phyloP scores from a whole-genome alignment of 1,284 basidiomycete genomes.

The Malassezia obtusa region DNA sequence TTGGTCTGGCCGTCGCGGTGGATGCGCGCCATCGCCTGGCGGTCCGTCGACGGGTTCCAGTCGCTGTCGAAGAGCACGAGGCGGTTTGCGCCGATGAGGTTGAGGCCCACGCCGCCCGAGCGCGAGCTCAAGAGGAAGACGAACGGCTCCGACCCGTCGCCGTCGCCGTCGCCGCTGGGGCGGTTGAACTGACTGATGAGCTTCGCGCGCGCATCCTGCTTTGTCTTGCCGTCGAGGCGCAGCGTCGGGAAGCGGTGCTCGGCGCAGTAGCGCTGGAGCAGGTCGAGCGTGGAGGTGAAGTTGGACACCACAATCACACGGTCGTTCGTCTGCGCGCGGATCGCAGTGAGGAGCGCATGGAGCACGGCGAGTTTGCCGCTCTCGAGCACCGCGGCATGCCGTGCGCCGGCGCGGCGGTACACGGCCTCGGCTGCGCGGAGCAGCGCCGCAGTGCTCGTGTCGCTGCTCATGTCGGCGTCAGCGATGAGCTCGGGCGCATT shows the following conservation, averaged over 20 bases:
- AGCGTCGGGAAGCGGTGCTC: conserved; percentile 51
- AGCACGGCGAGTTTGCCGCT: conserved; percentile 61
- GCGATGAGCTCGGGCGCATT: conserved; percentile 71
- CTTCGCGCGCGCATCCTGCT: conserved; percentile 29
- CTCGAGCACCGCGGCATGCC: background rate
- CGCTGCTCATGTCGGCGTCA: background rate
- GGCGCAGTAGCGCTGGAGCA: conserved; percentile 57
- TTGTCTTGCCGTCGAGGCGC: conserved; percentile 66
- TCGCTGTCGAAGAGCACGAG: conserved; percentile 77
- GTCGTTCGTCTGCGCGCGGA: conserved; percentile 66
- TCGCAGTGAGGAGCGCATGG: conserved; percentile 60
- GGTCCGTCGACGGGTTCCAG: conserved; percentile 78
- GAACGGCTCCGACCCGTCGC: conserved; percentile 51
- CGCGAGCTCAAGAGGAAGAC: conserved; percentile 92
- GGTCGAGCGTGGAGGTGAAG: conserved; percentile 67
- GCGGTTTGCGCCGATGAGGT: conserved; percentile 91
- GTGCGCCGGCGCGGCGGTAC: background rate
- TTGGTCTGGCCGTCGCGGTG: conserved; percentile 74
- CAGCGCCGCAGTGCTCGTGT: background rate
- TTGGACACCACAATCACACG: conserved; percentile 46
- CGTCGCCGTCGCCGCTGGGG: conserved; percentile 10
- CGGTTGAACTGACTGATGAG: conserved; percentile 39
- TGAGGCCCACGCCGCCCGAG: conserved; percentile 96
- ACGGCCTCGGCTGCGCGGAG: background rate
- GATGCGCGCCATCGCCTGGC: conserved; percentile 95